These are phyloP conservation scores for Taphrina communis DNA, from an alignment of 1,139 yeast species.

Conservation along the genomic window DNA sequence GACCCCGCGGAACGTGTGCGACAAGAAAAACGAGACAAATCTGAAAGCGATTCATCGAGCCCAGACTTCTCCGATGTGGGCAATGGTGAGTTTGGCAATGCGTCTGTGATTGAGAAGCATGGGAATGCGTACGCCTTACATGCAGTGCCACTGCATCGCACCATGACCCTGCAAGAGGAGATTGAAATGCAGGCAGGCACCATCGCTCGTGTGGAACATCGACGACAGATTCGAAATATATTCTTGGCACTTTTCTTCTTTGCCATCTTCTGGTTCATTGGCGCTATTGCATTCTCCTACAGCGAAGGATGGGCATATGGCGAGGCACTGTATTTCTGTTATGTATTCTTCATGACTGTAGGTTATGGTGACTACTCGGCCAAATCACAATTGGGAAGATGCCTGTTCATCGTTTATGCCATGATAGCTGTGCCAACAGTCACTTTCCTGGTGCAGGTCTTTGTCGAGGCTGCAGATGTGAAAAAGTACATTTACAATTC, in stretches of 20 bases:
- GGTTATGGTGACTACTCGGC: slow-evolving; percentile 85
- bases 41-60: background rate
- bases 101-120: slow-evolving; percentile 5
- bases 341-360: slow-evolving; percentile 74
- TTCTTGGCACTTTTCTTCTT: slow-evolving; percentile 53
- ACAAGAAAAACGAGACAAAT: background rate
- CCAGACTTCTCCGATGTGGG: background rate
- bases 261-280: slow-evolving; percentile 68
- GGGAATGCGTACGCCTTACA: background rate
- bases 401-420: slow-evolving; percentile 80
- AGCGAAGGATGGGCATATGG: slow-evolving; percentile 74
- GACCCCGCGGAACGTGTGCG: background rate
- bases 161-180: slow-evolving; percentile 21
- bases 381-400: slow-evolving; percentile 64
- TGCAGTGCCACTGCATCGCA: slow-evolving; percentile 9
- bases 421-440: slow-evolving; percentile 83
- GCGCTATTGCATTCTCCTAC: slow-evolving; percentile 65
- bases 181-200: slow-evolving; percentile 12
- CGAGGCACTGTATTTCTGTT: slow-evolving; percentile 71
- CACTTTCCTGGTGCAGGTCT: slow-evolving; percentile 66
- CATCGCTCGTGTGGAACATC: slow-evolving; percentile 14
- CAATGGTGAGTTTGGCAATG: background rate
- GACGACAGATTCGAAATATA: slow-evolving; percentile 15
- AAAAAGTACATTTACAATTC: slow-evolving; percentile 23
- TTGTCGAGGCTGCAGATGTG: slow-evolving; percentile 27